Evolutionary conservation across 352 stramenopile species (phyloP).

Genomic region (Blastocystis sp.): DNA sequence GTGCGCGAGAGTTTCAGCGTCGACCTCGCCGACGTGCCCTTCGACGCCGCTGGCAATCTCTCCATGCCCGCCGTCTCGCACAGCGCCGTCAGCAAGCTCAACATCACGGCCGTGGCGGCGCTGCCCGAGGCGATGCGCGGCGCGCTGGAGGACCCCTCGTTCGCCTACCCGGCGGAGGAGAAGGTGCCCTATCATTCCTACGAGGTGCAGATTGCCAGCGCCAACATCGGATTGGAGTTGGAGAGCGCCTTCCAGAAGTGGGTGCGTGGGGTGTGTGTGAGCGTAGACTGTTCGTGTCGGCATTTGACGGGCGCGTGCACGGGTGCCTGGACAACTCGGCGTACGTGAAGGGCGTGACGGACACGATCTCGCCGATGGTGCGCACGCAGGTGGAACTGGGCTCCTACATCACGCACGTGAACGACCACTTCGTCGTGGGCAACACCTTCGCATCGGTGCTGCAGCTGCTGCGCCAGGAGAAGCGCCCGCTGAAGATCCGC

Average conservation of each 20-base stretch:
- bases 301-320: slow-evolving; percentile 46
- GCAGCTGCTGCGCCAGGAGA: slow-evolving; percentile 34
- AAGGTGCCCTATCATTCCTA: slow-evolving; percentile 23
- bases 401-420: slow-evolving; percentile 42
- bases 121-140: background rate
- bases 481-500: slow-evolving; percentile 22
- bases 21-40: slow-evolving; percentile 46
- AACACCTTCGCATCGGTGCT: slow-evolving; percentile 54
- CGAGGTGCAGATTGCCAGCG: slow-evolving; percentile 6
- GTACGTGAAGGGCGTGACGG: slow-evolving; percentile 15
- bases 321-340: slow-evolving; percentile 47
- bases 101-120: background rate
- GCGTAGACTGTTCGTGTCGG: slow-evolving; percentile 11
- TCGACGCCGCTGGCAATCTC: slow-evolving; percentile 4
- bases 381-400: slow-evolving; percentile 13
- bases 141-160: slow-evolving; percentile 25
- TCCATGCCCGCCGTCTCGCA: slow-evolving; percentile 4
- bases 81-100: slow-evolving; percentile 9
- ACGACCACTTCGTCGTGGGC: slow-evolving; percentile 55
- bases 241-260: slow-evolving; percentile 51
- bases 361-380: slow-evolving; percentile 8
- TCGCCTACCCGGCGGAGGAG: background rate
- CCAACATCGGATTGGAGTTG: slow-evolving; percentile 31
- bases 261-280: background rate
- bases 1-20: background rate